Conservation (phyloP, 371 early-diverging fungal species). For the Capillidium heterosporum region DNA sequence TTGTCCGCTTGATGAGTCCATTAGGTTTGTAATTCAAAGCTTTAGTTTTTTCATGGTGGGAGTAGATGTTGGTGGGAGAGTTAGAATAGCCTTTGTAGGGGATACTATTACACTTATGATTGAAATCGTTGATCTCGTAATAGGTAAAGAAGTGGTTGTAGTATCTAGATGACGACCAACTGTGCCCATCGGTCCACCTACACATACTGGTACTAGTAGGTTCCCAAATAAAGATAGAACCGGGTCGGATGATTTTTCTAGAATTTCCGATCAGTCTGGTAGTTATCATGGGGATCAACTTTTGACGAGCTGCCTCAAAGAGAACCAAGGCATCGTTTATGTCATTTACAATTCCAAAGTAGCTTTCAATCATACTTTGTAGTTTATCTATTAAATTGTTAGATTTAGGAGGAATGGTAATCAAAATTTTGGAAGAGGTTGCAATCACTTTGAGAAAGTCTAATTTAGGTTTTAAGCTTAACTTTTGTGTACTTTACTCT, state of each 20-base stretch:
- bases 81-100: no score
- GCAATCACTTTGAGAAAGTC: no score
- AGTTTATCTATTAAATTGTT: no score
- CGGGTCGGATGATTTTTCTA: slow-evolving; percentile 53
- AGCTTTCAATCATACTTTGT: background rate
- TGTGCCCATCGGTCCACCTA: slow-evolving; percentile 80
- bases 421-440: no score
- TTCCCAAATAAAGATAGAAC: slow-evolving; percentile 73
- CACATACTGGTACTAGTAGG: slow-evolving; percentile 76
- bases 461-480: no score
- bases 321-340: background rate
- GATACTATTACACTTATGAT: no score
- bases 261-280: slow-evolving; percentile 51
- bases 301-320: background rate
- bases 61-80: no score
- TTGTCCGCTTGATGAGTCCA: background rate
- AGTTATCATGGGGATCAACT: background rate
- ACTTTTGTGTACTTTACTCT: no score
- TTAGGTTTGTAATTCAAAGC: background rate
- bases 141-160: slow-evolving; percentile 65
- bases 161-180: slow-evolving; percentile 72
- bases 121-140: slow-evolving; percentile 41
- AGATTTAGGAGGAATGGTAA: no score
- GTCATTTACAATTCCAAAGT: background rate
- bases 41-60: background rate